Evolutionary conservation across 208 protist species (phyloP), one percentile per base, ranked within the genome.

Genomic region (Wallacemonas sp.): DNA sequence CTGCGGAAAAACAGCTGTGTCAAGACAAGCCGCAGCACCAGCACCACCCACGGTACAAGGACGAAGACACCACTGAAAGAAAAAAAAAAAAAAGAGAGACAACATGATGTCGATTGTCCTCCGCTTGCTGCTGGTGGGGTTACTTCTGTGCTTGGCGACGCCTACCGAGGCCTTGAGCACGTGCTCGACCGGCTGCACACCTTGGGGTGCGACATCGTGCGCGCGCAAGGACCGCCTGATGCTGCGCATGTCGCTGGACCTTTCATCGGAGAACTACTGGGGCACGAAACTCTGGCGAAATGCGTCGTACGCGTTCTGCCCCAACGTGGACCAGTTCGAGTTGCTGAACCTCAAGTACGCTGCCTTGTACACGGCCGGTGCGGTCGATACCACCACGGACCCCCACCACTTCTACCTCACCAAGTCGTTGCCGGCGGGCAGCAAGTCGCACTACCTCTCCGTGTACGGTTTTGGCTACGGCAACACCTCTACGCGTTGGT

Each of bases 401-500:
- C 25, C 25, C 67, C 46, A 44, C 63, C 39, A 69, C 44, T 22
- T 59, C 12, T 61, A 38, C 4, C 48, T 67, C 31, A 71, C 42
- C 26, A 66, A 3, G 8, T 59, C 52, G 16, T 23, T 59, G 8
- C 10, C 31, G 8, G 5, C 18, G 7, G 20, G 41, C 3, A 65
- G 71, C 45, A 39, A 23, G 8, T n/a, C 16, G 1, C 54, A 76
- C 31, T 93, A 92, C 59, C 70, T 96, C 12, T 90, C 81, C 44
- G 81, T 85, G 29, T 94, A 80, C 65, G 91, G 91, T 36, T 96
- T 96, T 68, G 91, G 91, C 12, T 72, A 74, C 61, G 81, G 78
- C 14, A 81, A 91, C 64, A 41, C 4, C 16, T 59, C 52, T 14
- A 62, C 50, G 39, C 70, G 61, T 16, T 4, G 50, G 20, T 39